Conservation (phyloP, 2,329 filamentous ascomycete species). For the Lecanicillium sp. region DNA sequence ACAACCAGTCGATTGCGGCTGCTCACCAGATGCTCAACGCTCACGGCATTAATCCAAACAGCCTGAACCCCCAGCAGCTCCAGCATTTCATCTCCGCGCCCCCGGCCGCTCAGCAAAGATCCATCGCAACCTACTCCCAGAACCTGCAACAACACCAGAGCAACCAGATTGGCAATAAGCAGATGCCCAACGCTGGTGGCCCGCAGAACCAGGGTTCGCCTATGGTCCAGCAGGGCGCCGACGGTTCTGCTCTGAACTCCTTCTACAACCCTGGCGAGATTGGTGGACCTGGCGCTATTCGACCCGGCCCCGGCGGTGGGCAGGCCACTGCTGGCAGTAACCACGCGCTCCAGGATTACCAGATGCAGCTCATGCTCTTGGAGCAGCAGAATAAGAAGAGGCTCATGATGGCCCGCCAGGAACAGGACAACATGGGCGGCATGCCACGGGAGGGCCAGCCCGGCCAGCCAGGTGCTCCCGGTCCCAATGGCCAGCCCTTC, state of each 20-base stretch:
- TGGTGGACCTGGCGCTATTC: constrained; percentile 49
- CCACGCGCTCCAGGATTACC: constrained; percentile 77
- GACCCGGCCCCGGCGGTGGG: constrained; percentile 40
- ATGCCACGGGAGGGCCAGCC: constrained; percentile 44
- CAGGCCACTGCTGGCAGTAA: constrained; percentile 52
- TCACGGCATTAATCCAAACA: constrained; percentile 68
- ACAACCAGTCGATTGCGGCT: constrained; percentile 32
- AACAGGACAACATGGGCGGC: constrained; percentile 57
- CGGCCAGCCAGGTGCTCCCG: constrained; percentile 28
- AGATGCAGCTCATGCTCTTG: constrained; percentile 82
- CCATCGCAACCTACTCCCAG: constrained; percentile 80
- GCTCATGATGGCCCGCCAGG: constrained; percentile 73
- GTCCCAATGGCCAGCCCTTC: constrained; percentile 55
- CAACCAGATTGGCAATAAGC: constrained; percentile 71
- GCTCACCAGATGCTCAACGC: constrained; percentile 55
- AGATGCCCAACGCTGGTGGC: constrained; percentile 63
- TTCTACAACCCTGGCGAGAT: constrained; percentile 61
- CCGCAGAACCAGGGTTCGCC: constrained; percentile 74
- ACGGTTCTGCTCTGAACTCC: constrained; percentile 47
- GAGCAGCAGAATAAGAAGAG: constrained; percentile 86
- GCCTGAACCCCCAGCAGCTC: constrained; percentile 70
- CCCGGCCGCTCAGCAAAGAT: constrained; percentile 66
- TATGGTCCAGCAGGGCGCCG: constrained; percentile 69
- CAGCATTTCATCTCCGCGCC: constrained; percentile 50
- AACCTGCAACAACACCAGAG: constrained; percentile 78